Percentiles rank a stretch among this genome's conserved stretches.
phyloP scores from a whole-genome alignment of 495 filamentous ascomycete genomes.

The Annulohypoxylon bovei region DNA sequence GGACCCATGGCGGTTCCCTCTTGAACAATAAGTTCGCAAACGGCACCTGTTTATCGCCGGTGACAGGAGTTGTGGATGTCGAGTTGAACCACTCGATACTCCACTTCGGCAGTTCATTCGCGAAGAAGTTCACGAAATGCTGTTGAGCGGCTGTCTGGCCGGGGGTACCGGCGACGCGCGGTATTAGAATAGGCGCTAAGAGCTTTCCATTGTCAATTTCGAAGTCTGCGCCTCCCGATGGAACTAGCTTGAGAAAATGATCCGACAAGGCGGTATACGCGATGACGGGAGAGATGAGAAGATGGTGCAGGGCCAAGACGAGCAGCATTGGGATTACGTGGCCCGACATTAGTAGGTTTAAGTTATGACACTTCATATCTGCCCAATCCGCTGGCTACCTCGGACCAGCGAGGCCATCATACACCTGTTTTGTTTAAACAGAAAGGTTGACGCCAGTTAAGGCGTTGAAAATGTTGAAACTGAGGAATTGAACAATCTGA shows the following conservation, averaged over 20 bases:
- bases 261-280: conserved; percentile 82
- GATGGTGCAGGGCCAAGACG: conserved; percentile 40
- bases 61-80: conserved; percentile 79
- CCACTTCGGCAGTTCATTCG: conserved; percentile 78
- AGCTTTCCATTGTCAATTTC: conserved; percentile 78
- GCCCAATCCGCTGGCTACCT: conserved; percentile 38
- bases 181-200: conserved; percentile 88
- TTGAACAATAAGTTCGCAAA: conserved; percentile 88
- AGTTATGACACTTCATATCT: conserved; percentile 30
- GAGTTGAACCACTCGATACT: conserved; percentile 85
- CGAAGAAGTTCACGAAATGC: conserved; percentile 87
- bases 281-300: conserved; percentile 52
- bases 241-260: conserved; percentile 71
- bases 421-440: conserved; percentile 7
- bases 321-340: conserved; percentile 37
- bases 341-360: conserved; percentile 35
- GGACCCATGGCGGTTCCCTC: conserved; percentile 87
- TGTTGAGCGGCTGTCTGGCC: conserved; percentile 77
- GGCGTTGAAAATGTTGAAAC: conserved; percentile 14
- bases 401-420: conserved; percentile 43
- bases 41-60: conserved; percentile 72
- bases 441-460: conserved; percentile 4
- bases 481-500: conserved; percentile 14
- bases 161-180: conserved; percentile 86
- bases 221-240: conserved; percentile 78